These are phyloP conservation scores for Hypomontagnella monticulosa DNA, from an alignment of 495 filamentous ascomycete genomes.

Conservation along the genomic window DNA sequence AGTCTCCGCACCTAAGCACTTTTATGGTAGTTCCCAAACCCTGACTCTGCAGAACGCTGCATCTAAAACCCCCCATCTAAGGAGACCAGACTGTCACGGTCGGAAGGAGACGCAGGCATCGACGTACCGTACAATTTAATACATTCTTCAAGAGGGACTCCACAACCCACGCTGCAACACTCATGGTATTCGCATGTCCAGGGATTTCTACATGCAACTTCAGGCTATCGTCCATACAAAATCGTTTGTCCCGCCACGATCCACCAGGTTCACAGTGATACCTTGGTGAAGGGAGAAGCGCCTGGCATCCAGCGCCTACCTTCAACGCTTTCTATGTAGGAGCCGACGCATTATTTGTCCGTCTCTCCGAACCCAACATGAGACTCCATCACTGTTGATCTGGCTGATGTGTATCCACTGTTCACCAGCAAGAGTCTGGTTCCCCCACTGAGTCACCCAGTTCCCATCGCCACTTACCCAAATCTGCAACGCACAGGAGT, in stretches of 20 bases:
- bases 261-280: slow-evolving; percentile 25
- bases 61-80: slow-evolving; percentile 28
- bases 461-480: slow-evolving; percentile 34
- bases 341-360: slow-evolving; percentile 28
- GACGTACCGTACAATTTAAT: slow-evolving; percentile 1
- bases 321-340: slow-evolving; percentile 23
- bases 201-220: slow-evolving; percentile 28
- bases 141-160: slow-evolving; percentile 15
- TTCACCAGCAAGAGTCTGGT: slow-evolving; percentile 28
- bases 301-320: slow-evolving; percentile 17
- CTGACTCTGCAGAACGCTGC: slow-evolving; percentile 32
- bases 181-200: slow-evolving; percentile 28
- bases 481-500: slow-evolving; percentile 31
- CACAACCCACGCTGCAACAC: slow-evolving; percentile 32
- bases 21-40: slow-evolving; percentile 33
- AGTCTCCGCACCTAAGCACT: slow-evolving; percentile 35
- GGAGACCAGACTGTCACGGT: slow-evolving; percentile 16
- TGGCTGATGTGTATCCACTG: slow-evolving; percentile 28
- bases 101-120: slow-evolving; percentile 32
- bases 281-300: slow-evolving; percentile 18
- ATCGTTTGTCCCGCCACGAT: slow-evolving; percentile 21
- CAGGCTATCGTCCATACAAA: slow-evolving; percentile 28
- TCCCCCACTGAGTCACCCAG: slow-evolving; percentile 33
- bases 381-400: slow-evolving; percentile 27
- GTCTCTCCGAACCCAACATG: slow-evolving; percentile 29